Base-by-base conservation (phyloP, 192 early-diverging fungal genomes). In the Coemansia asiatica region DNA sequence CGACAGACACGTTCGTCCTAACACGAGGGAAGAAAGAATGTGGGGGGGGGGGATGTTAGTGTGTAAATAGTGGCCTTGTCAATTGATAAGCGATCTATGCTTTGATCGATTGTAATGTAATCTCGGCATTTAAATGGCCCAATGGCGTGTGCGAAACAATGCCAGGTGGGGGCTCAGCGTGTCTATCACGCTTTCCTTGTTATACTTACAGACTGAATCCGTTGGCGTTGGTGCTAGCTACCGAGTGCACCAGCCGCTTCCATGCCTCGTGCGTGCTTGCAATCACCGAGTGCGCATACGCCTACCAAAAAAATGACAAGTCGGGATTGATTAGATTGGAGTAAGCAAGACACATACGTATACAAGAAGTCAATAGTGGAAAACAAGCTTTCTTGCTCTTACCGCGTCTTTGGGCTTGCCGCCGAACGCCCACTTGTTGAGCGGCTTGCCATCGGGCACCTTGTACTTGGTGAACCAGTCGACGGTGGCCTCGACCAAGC, bases 401-500 rank as follows among this genome's bases (percentile, higher is more conserved):
- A 60, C 59, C 2, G 61, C 46, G 31, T 49, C 49, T 83, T 89
- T 90, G 78, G 90, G 89, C 74, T 90, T 90, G 65, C 90, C 92
- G 67, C 83, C 88, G 87, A 99, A 99, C 59, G 97, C 97, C 85
- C 98, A 98, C 85, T 92, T 87, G 89, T 99, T 99, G 84, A 96
- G 95, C 60, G 93, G 94, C 89, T 98, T 98, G 71, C 95, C 96
- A 87, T 99, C 96, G 59, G 97, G 97, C 73, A 98, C 97, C 86
- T 99, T 98, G 92, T 99, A 98, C 85, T 95, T 95, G 76, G 94
- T 91, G 93, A 99, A 99, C 96, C 96, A 99, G 83, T 98, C 96
- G 83, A 96, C 95, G 53, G 94, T 96, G 33, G 96, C 97, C 53
- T 92, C 90, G 63, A 99, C 76, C 51, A 98, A 84, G 59, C 97